These are phyloP conservation scores for Hypoxylon fuscum DNA, from an alignment of 495 filamentous ascomycete genomes.

Conservation along the genomic window DNA sequence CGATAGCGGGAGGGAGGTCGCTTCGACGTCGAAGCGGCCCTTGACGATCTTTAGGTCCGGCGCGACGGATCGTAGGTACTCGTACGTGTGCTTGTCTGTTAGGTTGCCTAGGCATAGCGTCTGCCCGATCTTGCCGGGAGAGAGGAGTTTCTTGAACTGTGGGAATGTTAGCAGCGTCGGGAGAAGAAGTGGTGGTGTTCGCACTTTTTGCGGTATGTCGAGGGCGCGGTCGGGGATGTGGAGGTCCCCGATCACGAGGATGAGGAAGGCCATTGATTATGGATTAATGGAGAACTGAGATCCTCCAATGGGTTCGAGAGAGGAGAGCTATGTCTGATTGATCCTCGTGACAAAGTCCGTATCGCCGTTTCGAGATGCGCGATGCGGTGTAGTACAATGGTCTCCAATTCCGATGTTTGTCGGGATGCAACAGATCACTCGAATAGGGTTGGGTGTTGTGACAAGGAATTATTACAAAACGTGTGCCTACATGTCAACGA, in stretches of 20 bases:
- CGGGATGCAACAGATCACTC: not conserved
- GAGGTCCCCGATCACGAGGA: constrained; percentile 94
- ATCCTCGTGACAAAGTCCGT: not conserved
- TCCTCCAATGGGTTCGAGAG: constrained; percentile 1
- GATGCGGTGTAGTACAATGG: constrained; percentile 6
- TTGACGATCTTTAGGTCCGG: constrained; percentile 96
- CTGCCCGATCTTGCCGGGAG: constrained; percentile 97
- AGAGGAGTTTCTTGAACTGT: constrained; percentile 97
- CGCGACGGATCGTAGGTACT: constrained; percentile 89
- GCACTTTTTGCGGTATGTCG: constrained; percentile 91
- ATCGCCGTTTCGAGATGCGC: constrained; percentile 4
- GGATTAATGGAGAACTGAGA: constrained; percentile 6
- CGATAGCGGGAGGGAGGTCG: constrained; percentile 85
- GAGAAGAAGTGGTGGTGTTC: constrained; percentile 5
- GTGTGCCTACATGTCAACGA: constrained; percentile 8
- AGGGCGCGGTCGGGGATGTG: constrained; percentile 95
- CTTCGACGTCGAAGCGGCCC: constrained; percentile 93
- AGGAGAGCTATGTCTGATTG: not conserved
- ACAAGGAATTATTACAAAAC: not conserved
- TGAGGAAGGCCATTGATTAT: constrained; percentile 58
- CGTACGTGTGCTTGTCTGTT: constrained; percentile 92
- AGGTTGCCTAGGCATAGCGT: constrained; percentile 97
- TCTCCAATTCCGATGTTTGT: not conserved
- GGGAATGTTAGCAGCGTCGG: constrained; percentile 7
- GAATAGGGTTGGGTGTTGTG: not conserved